phyloP scores from a whole-genome alignment of 2,329 filamentous ascomycete species.

The Scleromitrula shiraiana region DNA sequence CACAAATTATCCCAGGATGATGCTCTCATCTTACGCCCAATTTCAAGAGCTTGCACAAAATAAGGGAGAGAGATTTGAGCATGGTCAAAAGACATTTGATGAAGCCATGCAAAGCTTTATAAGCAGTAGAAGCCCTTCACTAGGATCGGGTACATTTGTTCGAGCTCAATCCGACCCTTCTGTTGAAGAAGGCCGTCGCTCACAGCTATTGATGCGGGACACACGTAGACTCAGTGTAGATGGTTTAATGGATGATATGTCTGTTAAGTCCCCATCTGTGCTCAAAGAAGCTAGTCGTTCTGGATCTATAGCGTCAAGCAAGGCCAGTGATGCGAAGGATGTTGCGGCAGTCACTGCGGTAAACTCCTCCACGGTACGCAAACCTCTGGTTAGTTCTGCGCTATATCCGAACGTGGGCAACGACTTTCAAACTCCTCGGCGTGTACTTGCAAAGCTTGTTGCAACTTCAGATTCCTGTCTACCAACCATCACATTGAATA shows the following conservation, averaged over 20 bases:
- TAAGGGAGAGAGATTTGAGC: slow-evolving; percentile 45
- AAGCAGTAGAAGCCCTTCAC: slow-evolving; percentile 21
- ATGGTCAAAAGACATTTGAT: slow-evolving; percentile 40
- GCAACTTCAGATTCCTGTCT: slow-evolving; percentile 59
- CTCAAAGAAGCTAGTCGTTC: slow-evolving; percentile 1
- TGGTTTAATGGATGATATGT: slow-evolving; percentile 7
- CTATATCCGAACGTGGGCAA: slow-evolving; percentile 14
- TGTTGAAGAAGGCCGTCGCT: slow-evolving; percentile 19
- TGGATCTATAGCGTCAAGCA: background rate
- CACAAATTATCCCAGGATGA: slow-evolving; percentile 56
- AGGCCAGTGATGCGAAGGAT: background rate
- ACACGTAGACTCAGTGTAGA: slow-evolving; percentile 20
- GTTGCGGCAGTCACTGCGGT: background rate
- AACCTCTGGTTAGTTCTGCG: background rate
- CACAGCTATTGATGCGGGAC: slow-evolving; percentile 26
- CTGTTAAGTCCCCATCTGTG: slow-evolving; percentile 10
- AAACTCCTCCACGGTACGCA: background rate
- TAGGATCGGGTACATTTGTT: slow-evolving; percentile 15
- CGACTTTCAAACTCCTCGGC: slow-evolving; percentile 30
- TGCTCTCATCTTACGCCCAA: slow-evolving; percentile 47
- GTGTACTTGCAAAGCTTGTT: slow-evolving; percentile 55
- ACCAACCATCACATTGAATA: slow-evolving; percentile 51
- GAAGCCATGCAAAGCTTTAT: slow-evolving; percentile 25
- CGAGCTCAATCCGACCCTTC: slow-evolving; percentile 24
- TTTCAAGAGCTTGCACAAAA: slow-evolving; percentile 45